These are phyloP conservation scores for Solanum pinnatisectum DNA, from an alignment of 257 asterid species.

Conservation along the genomic window DNA sequence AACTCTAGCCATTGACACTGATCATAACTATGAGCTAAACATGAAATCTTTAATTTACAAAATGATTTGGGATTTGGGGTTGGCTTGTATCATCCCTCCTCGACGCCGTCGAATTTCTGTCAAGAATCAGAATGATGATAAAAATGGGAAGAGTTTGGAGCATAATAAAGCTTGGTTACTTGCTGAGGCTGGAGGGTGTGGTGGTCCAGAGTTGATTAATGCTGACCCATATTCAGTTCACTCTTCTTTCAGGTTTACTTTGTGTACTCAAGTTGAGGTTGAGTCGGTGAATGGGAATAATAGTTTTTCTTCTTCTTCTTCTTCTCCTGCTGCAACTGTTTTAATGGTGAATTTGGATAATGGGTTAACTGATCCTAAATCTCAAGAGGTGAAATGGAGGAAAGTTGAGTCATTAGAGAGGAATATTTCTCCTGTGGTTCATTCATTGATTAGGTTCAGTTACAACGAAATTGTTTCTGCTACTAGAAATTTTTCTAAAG, in stretches of 20 bases:
- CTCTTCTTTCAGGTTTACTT: constrained; percentile 83
- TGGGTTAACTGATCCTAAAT: constrained; percentile 49
- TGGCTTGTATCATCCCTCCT: constrained; percentile 49
- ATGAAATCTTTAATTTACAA: constrained; percentile 44
- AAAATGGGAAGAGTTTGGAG: constrained; percentile 26
- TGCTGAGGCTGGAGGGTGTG: constrained; percentile 80
- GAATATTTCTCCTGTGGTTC: constrained; percentile 74
- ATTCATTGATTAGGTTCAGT: constrained; percentile 66
- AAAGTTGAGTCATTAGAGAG: constrained; percentile 73
- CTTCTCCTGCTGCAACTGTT: constrained; percentile 53
- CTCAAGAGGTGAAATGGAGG: constrained; percentile 57
- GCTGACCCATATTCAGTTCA: constrained; percentile 74
- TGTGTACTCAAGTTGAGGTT: constrained; percentile 83
- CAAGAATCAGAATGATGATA: not conserved
- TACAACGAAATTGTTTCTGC: constrained; percentile 60
- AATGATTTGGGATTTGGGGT: constrained; percentile 71
- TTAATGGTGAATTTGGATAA: constrained; percentile 87
- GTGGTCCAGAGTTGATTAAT: constrained; percentile 28
- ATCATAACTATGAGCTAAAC: constrained; percentile 35
- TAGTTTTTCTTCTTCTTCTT: not conserved
- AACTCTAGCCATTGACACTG: constrained; percentile 16
- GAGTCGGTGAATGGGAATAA: constrained; percentile 44
- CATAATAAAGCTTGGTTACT: constrained; percentile 85
- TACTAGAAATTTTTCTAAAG: constrained; percentile 65
- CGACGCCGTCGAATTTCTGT: constrained; percentile 38